Percentiles rank a stretch among this genome's conserved stretches.
Evolutionary conservation across 192 early-diverging fungal genomes (phyloP).

Genomic region (Gonapodya prolifera): DNA sequence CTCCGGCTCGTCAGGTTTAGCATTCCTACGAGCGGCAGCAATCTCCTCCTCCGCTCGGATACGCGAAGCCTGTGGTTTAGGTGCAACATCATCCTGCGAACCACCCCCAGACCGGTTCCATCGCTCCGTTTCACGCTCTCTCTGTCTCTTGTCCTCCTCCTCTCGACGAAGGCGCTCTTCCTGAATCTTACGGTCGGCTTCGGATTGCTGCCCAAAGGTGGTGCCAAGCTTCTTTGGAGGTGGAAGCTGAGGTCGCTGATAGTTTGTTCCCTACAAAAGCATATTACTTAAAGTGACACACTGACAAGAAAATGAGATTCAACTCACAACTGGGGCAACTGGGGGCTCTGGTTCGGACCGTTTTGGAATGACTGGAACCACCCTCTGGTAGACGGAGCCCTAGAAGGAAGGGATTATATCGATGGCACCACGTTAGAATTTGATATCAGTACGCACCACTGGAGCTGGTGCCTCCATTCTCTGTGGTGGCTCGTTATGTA

Average conservation of each 20-base stretch:
- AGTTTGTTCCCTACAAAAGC: neutral
- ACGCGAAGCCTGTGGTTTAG: neutral
- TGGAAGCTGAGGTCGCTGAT: neutral
- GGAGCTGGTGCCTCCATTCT: neutral
- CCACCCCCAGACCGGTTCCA: neutral
- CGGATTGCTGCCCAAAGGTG: neutral
- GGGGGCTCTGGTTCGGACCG: neutral
- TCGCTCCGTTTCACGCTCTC: neutral
- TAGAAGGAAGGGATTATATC: neutral
- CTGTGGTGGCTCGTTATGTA: constrained; percentile 36
- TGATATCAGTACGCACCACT: constrained; percentile 12
- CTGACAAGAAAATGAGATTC: too few species aligned
- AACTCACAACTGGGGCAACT: neutral
- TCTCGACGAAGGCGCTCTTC: neutral
- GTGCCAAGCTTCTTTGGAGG: neutral
- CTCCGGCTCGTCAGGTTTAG: neutral
- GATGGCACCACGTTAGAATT: neutral
- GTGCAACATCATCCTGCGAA: neutral
- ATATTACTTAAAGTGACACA: neutral
- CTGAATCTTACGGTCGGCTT: neutral
- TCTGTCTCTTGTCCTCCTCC: neutral
- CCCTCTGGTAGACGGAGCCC: constrained; percentile 44
- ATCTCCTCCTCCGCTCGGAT: neutral
- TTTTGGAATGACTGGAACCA: constrained; percentile 36
- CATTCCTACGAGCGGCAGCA: neutral